These are phyloP conservation scores for Geotrichum restrictum DNA, from an alignment of 1,139 yeast genomes.

Conservation along the genomic window DNA sequence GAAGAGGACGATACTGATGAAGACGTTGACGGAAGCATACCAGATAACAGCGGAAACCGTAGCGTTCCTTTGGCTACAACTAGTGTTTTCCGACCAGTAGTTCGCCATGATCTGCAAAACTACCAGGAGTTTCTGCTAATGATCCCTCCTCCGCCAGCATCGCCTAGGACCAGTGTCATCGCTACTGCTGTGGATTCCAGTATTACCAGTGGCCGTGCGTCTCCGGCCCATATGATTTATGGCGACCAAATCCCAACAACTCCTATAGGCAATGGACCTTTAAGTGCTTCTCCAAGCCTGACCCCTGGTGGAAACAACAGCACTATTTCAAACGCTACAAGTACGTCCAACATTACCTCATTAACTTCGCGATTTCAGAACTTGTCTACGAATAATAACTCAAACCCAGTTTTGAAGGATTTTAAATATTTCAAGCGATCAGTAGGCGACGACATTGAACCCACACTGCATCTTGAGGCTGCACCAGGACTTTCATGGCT, in stretches of 20 bases:
- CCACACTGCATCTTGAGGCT: slow-evolving; percentile 54
- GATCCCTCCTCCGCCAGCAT: slow-evolving; percentile 13
- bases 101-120: slow-evolving; percentile 26
- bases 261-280: slow-evolving; percentile 9
- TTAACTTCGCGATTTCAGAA: slow-evolving; percentile 19
- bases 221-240: slow-evolving; percentile 27
- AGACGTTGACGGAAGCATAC: not conserved
- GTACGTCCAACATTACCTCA: slow-evolving; percentile 8
- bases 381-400: slow-evolving; percentile 5
- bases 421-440: slow-evolving; percentile 62
- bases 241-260: slow-evolving; percentile 23
- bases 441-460: slow-evolving; percentile 76
- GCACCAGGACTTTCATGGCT: slow-evolving; percentile 63
- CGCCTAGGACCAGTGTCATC: slow-evolving; percentile 1
- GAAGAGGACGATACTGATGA: not conserved
- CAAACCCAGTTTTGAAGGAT: slow-evolving; percentile 42
- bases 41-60: not conserved
- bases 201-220: slow-evolving; percentile 24
- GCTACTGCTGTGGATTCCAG: slow-evolving; percentile 9
- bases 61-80: slow-evolving; percentile 6
- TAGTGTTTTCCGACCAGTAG: slow-evolving; percentile 24
- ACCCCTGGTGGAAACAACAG: slow-evolving; percentile 10
- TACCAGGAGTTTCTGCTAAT: slow-evolving; percentile 20
- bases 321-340: not conserved
- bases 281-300: not conserved